A percentile compares a stretch with the other conserved stretches of the same genome.
Conservation (phyloP, 2,329 filamentous ascomycete genomes). For the Microsporum canis region DNA sequence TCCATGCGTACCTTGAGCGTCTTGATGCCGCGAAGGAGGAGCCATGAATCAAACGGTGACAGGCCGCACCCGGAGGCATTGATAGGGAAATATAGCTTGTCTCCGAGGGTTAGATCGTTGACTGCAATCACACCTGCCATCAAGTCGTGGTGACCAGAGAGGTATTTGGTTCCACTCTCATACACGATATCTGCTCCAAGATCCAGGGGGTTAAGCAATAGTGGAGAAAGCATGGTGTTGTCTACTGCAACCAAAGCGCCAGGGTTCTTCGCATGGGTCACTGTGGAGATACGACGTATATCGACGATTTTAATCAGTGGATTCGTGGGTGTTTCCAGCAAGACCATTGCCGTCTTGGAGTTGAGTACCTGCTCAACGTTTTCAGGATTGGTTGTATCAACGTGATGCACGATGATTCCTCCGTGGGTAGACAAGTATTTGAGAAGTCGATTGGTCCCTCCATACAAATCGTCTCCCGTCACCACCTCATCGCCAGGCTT, state of each 20-base stretch:
- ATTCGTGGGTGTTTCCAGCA: slow-evolving; percentile 94
- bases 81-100: slow-evolving; percentile 93
- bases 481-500: slow-evolving; percentile 93
- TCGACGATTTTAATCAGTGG: slow-evolving; percentile 97
- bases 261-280: slow-evolving; percentile 66
- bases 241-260: slow-evolving; percentile 81
- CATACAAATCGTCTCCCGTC: slow-evolving; percentile 93
- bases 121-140: slow-evolving; percentile 96
- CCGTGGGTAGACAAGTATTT: slow-evolving; percentile 84
- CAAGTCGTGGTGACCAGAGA: slow-evolving; percentile 95
- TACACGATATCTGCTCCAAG: slow-evolving; percentile 93
- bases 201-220: slow-evolving; percentile 87
- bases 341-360: slow-evolving; percentile 82
- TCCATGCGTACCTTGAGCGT: slow-evolving; percentile 97
- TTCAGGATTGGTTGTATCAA: slow-evolving; percentile 76
- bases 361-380: slow-evolving; percentile 58
- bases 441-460: slow-evolving; percentile 83
- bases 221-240: slow-evolving; percentile 97
- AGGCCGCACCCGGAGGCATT: slow-evolving; percentile 92
- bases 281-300: slow-evolving; percentile 63
- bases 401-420: slow-evolving; percentile 87
- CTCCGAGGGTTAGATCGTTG: slow-evolving; percentile 69
- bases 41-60: slow-evolving; percentile 88
- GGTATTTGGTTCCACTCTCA: slow-evolving; percentile 94
- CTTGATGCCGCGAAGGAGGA: slow-evolving; percentile 91